Base-by-base conservation (phyloP, 257 asterid genomes). In the Henckelia pumila region DNA sequence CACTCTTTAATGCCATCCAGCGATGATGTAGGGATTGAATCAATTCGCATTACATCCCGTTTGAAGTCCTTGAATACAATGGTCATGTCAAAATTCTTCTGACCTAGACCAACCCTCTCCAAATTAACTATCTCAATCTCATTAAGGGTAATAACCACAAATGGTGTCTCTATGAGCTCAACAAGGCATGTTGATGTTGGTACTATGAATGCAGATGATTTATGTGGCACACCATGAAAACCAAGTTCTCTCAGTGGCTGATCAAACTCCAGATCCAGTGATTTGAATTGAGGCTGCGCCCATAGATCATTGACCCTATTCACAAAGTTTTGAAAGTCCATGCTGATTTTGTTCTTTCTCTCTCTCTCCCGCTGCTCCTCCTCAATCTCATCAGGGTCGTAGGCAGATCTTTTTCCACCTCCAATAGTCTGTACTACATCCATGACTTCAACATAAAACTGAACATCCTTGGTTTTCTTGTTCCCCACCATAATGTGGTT, bases 301-400 rank as follows among this genome's bases (percentile, higher is more conserved):
- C 96, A 83, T 3, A 81, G 79, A 53, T 86, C 95, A 63, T 85
- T 82, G 72, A 89, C 95, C 56, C 88, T 76, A 77, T 75, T 85
- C 68, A 85, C 92, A 69, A 86, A 89, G 63, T 72, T 75, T 78
- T 81, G 92, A 60, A 89, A 89, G 19, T 86, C 89, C 89, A 73
- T 63, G 62, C 83, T 89, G 24, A 83, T 89, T 76, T 89, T 86
- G 79, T 89, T 89, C 56, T 86, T 89, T 64, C 87, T 71, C 17
- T 81, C 92, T 53, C 95, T 81, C 81, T 89, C 96, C 77, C 96
- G 77, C 69, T 89, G 92, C 64, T 89, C 96, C 79, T 89, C 96
- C 79, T 89, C 96, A 37, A 89, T 84, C 82, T 89, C 96, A 69
- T 89, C 95, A 10, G 96, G 95, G 59, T 86, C 96, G 61, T 84